These are phyloP conservation scores for Pulveroboletus frians DNA, from an alignment of 768 basidiomycete species.

Conservation along the genomic window DNA sequence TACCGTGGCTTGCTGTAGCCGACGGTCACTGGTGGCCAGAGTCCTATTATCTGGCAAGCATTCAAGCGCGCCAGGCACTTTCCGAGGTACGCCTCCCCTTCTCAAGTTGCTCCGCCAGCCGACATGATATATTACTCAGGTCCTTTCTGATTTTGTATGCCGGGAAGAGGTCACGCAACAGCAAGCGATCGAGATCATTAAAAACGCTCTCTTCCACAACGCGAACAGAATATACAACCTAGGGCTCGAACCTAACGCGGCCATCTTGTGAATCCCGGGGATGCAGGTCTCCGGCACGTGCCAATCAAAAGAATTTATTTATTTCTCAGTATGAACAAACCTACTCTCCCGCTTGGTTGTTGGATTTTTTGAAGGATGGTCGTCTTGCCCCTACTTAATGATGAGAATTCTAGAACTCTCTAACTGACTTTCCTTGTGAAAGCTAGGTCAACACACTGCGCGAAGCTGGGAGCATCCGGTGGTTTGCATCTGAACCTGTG, in stretches of 20 bases:
- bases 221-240: constrained; percentile 61
- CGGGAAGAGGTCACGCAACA: constrained; percentile 47
- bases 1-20: constrained; percentile 4
- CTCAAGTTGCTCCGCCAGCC: constrained; percentile 28
- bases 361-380: too few species aligned
- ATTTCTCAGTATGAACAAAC: too few species aligned
- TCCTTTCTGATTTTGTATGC: constrained; percentile 48
- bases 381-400: too few species aligned
- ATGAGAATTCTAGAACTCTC: too few species aligned
- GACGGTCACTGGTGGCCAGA: constrained; percentile 60
- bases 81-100: constrained; percentile 41
- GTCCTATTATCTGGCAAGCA: constrained; percentile 60
- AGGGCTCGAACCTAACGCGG: constrained; percentile 35
- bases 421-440: too few species aligned
- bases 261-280: constrained; percentile 1
- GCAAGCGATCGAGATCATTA: constrained; percentile 49
- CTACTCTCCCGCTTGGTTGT: too few species aligned
- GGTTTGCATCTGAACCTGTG: too few species aligned
- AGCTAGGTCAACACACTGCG: too few species aligned
- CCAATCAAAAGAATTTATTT: neutral
- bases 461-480: too few species aligned
- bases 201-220: constrained; percentile 60
- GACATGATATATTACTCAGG: constrained; percentile 56
- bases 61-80: constrained; percentile 60
- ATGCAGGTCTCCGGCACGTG: neutral